Evolutionary conservation across 169 alveolate genomes (phyloP), one percentile per base, ranked within the genome.

Genomic region (Plasmodium adleri): DNA sequence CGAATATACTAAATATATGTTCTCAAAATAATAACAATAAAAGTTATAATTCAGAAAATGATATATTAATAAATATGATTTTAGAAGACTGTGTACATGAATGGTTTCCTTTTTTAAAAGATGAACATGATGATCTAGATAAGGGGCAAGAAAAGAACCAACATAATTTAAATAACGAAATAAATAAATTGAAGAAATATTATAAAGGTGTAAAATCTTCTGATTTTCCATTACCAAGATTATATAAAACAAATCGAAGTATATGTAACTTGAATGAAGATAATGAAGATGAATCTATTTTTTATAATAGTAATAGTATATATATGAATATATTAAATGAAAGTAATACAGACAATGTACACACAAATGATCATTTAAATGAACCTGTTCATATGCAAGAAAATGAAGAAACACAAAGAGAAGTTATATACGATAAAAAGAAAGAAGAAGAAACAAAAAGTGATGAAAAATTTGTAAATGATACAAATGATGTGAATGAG

Each of bases 31-130:
- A 60, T 39, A 85, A 24, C 72, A 22, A 59, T 58, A 62, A 22
- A 22, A 59, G 12, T 59, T 2, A 26, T 26, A 85, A 26, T 85
- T 4, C 13, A 28, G 87, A 85, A 59, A 68, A 72, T 72, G 92
- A 85, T 10, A 32, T 68, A 56, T 49, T 71, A 13, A 52, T 52
- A 10, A 85, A 47, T 13, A 9, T 47, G 17, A 85, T 85, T 49
- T 59, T 85, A 22, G 92, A 85, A 32, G 32, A 24, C n/a, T 85
- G 92, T 59, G 47, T 85, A 24, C 63, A 70, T 12, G 87, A 85
- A 12, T 85, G 92, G 92, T 85, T 85, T 70, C 92, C 92, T 17
- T 85, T 85, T 71, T 85, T 85, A 71, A 85, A 63, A 22, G 92
- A 85, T 4, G 49, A 68, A 20, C 50, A 85, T 22, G 52, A 56